phyloP scores from a whole-genome alignment of 1,284 basidiomycete species.

The Afroboletus lepidellus region DNA sequence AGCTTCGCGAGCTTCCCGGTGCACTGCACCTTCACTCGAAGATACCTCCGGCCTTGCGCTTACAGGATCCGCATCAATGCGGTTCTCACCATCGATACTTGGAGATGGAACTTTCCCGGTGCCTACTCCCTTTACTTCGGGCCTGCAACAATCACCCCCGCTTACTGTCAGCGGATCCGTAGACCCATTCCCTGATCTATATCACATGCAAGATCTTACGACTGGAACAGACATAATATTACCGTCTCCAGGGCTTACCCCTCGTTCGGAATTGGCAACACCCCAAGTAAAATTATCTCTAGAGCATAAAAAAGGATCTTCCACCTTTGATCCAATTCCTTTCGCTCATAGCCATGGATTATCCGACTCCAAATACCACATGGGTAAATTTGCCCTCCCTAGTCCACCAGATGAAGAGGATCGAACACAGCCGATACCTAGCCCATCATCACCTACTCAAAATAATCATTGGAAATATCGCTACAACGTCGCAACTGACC shows the following conservation, averaged over 20 bases:
- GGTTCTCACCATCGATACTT: constrained; percentile 34
- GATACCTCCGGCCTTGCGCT: constrained; percentile 26
- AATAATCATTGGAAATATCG: constrained; percentile 43
- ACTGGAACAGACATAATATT: constrained; percentile 36
- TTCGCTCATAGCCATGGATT: constrained; percentile 60
- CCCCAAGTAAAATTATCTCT: constrained; percentile 47
- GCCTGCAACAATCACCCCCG: constrained; percentile 30
- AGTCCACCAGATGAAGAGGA: constrained; percentile 56
- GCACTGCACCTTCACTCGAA: constrained; percentile 13
- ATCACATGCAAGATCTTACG: constrained; percentile 18
- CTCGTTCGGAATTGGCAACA: constrained; percentile 48
- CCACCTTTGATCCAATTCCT: constrained; percentile 62
- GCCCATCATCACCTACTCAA: constrained; percentile 12
- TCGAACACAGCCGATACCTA: constrained; percentile 31
- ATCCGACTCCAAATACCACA: constrained; percentile 68
- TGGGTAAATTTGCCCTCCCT: constrained; percentile 72
- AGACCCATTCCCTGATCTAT: constrained; percentile 30
- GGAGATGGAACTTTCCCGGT: constrained; percentile 31
- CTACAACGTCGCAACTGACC: constrained; percentile 64
- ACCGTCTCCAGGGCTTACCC: constrained; percentile 42
- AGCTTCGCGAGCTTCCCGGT: constrained; percentile 13
- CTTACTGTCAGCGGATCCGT: constrained; percentile 25
- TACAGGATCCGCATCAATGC: constrained; percentile 28
- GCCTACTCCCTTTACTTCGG: constrained; percentile 24
- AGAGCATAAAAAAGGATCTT: constrained; percentile 14